Percentiles rank a stretch among this genome's conserved stretches.
Conservation (phyloP, 345 rosid species). For the Gossypium stocksii region DNA sequence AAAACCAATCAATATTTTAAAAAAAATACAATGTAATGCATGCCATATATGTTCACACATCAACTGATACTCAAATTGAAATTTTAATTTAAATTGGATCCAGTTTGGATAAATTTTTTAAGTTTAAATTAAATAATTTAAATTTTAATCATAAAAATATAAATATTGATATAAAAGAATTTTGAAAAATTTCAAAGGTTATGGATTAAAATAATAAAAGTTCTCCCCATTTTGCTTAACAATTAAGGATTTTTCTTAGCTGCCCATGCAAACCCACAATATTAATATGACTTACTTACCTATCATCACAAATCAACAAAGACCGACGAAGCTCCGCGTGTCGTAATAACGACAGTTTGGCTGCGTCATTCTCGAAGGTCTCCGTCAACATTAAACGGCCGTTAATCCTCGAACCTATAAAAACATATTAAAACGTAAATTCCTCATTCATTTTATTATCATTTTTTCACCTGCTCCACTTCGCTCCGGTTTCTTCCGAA, state of each 20-base stretch:
- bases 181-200: background rate
- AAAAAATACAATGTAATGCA: background rate
- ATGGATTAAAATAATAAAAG: background rate
- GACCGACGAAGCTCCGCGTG: constrained; percentile 9
- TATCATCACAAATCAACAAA: background rate
- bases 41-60: too few relatives aligned
- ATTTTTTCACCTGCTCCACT: background rate
- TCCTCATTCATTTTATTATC: background rate
- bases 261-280: background rate
- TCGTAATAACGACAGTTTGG: background rate
- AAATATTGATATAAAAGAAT: too few relatives aligned
- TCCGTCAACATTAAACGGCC: background rate
- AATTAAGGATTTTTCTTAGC: background rate
- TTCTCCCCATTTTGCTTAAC: background rate
- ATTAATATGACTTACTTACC: background rate
- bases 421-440: background rate
- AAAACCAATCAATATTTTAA: too few relatives aligned
- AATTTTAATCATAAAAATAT: too few relatives aligned
- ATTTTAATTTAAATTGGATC: too few relatives aligned
- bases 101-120: too few relatives aligned
- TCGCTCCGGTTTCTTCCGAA: background rate
- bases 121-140: background rate
- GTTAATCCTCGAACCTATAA: constrained; percentile 2
- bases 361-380: background rate
- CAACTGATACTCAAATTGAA: too few relatives aligned